Evolutionary conservation across 805 yeast genomes (phyloP).

Genomic region (Candida chilensis): DNA sequence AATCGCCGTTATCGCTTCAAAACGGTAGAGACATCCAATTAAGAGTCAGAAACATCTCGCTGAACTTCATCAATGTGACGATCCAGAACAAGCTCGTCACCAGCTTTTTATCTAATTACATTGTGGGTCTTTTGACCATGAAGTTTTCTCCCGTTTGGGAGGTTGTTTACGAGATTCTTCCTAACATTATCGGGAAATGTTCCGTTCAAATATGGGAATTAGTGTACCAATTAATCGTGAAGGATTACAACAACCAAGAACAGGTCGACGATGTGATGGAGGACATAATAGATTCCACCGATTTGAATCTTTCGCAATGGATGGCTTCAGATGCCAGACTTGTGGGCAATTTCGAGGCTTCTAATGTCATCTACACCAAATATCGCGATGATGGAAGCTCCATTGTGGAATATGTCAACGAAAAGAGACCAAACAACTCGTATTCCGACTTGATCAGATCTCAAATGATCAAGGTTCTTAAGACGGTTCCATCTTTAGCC

Average conservation of each 20-base stretch:
- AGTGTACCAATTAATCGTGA: conserved; percentile 21
- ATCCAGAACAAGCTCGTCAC: conserved; percentile 23
- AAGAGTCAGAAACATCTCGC: conserved; percentile 53
- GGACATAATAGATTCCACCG: too few relatives aligned
- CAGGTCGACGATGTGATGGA: conserved; percentile 6
- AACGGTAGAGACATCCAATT: conserved; percentile 69
- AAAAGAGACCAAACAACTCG: conserved; percentile 20
- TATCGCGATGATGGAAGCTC: conserved; percentile 24
- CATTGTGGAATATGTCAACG: conserved; percentile 23
- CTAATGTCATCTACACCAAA: conserved; percentile 13
- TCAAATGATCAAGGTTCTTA: conserved; percentile 49
- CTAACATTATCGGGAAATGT: conserved; percentile 30
- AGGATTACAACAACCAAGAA: conserved; percentile 11
- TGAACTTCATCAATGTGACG: conserved; percentile 21
- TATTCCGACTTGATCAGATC: conserved; percentile 40
- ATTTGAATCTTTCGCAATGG: conserved; percentile 21
- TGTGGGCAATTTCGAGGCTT: conserved; percentile 23
- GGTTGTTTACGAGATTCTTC: conserved; percentile 56
- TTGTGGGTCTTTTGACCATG: conserved; percentile 59
- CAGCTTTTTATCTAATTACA: conserved; percentile 33
- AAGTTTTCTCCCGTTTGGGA: conserved; percentile 84
- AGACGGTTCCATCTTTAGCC: conserved; percentile 54
- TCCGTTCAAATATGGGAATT: conserved; percentile 48
- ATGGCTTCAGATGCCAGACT: conserved; percentile 36
- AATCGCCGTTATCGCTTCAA: conserved; percentile 58